Base-by-base conservation (phyloP, 352 stramenopile species). In the Phytophthora tentaculata region DNA sequence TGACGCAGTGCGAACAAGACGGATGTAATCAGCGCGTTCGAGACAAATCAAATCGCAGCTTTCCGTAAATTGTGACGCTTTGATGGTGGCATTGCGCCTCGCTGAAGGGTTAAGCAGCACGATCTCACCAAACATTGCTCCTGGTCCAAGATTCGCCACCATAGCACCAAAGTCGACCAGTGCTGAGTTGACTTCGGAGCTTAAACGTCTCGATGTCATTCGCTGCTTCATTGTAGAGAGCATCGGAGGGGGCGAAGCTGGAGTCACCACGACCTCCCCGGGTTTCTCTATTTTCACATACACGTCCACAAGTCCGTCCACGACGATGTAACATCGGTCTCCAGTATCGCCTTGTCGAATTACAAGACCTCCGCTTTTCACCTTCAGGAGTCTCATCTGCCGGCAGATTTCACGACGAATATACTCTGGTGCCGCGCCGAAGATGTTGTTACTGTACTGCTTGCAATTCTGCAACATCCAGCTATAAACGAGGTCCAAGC, bases 391-490 rank as follows among this genome's bases (percentile, higher is more conserved):
- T 56, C 79, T 71, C 85, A 93, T 93, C 47, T 93, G 85, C 0
- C 83, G 72, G 41, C 84, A 93, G 23, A 93, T 93, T 60, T 93
- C 84, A 13, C 84, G 85, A 17, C 85, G 76, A 61, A 91, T 90
- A 48, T 93, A 91, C 63, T 93, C 85, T 4, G 83, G 85, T 32
- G 83, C 81, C 4, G 85, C 76, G 8, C 82, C 85, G 49, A 93
- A 91, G 50, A 93, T 93, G 59, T 91, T 90, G 78, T 90, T 91
- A 71, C 83, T 91, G 67, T 91, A 88, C 69, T 90, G 81, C 54
- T 90, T 89, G 56, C 85, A 93, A 73, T 91, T 90, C 41, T 85
- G 76, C 49, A 91, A 71, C 85, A 93, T 93, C 85, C 85, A 93
- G 43, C 80, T 71, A 73, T 91, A 93, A 5, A 93, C 79, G 1